Conservation (phyloP, 1,284 basidiomycete species). For the Microbotryomycetes sp. region DNA sequence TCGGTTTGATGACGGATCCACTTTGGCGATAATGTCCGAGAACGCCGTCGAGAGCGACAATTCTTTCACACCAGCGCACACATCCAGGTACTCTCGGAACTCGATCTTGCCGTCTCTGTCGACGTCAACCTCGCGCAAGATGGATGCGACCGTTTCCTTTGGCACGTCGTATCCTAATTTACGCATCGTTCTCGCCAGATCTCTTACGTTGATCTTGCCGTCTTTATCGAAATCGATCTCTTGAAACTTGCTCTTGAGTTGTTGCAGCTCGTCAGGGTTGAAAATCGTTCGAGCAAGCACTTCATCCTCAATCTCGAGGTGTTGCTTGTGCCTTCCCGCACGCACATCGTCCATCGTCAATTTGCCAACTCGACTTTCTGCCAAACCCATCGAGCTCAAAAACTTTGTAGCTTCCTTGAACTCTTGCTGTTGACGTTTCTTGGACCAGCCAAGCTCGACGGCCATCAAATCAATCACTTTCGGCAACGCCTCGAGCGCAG, state of each 20-base stretch:
- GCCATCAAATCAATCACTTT: constrained; percentile 87
- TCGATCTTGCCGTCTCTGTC: constrained; percentile 27
- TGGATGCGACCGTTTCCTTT: constrained; percentile 7
- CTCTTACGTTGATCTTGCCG: constrained; percentile 17
- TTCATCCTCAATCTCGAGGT: constrained; percentile 17
- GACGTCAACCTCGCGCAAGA: constrained; percentile 24
- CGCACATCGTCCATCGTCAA: constrained; percentile 33
- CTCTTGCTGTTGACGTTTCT: constrained; percentile 53
- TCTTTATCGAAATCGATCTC: constrained; percentile 26
- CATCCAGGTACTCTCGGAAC: constrained; percentile 58
- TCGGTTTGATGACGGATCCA: neutral
- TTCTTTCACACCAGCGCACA: constrained; percentile 74
- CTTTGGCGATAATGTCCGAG: constrained; percentile 34
- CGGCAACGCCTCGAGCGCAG: constrained; percentile 76
- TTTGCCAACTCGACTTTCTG: constrained; percentile 1
- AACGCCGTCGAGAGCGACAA: constrained; percentile 48
- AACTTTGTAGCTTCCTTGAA: constrained; percentile 48
- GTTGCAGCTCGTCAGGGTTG: constrained; percentile 24
- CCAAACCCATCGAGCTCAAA: constrained; percentile 43
- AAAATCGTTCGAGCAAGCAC: constrained; percentile 23
- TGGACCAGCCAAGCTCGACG: constrained; percentile 71
- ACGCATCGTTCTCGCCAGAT: constrained; percentile 12
- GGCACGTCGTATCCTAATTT: constrained; percentile 9
- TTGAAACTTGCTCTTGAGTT: constrained; percentile 20
- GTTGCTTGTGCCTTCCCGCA: constrained; percentile 25